Evolutionary conservation across 306 rosid species (phyloP).

Genomic region (Castanea sativa): DNA sequence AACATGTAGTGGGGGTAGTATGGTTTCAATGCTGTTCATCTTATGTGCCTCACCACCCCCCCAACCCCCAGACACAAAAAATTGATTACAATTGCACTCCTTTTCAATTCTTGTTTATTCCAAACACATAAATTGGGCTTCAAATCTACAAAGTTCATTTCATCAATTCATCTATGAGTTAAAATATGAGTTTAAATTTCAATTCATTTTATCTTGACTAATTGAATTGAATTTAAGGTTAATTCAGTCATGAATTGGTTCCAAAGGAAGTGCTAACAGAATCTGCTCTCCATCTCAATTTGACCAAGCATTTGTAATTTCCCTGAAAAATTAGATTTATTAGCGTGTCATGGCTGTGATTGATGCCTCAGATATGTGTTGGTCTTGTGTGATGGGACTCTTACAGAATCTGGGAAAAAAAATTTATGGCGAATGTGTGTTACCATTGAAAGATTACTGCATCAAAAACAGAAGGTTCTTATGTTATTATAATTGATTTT

Average conservation of each 20-base stretch:
- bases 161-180: too few relatives aligned
- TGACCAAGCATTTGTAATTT: background rate
- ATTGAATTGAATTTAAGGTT: too few relatives aligned
- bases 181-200: too few relatives aligned
- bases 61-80: too few relatives aligned
- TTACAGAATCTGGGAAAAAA: background rate
- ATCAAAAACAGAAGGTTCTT: constrained; percentile 3
- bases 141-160: too few relatives aligned
- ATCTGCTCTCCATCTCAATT: background rate
- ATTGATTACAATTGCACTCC: too few relatives aligned
- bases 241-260: background rate
- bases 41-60: background rate
- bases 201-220: too few relatives aligned
- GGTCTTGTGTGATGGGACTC: background rate
- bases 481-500: background rate
- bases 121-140: background rate
- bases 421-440: background rate
- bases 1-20: too few relatives aligned
- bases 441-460: background rate
- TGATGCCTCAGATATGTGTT: background rate
- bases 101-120: background rate
- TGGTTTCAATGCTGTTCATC: background rate
- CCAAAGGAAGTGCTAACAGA: background rate
- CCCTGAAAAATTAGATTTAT: background rate
- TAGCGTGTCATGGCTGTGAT: background rate